A percentile compares a stretch with the other conserved stretches of the same genome.
Evolutionary conservation across 1,284 basidiomycete species (phyloP).

Genomic region (Rhodotorula glutinis): DNA sequence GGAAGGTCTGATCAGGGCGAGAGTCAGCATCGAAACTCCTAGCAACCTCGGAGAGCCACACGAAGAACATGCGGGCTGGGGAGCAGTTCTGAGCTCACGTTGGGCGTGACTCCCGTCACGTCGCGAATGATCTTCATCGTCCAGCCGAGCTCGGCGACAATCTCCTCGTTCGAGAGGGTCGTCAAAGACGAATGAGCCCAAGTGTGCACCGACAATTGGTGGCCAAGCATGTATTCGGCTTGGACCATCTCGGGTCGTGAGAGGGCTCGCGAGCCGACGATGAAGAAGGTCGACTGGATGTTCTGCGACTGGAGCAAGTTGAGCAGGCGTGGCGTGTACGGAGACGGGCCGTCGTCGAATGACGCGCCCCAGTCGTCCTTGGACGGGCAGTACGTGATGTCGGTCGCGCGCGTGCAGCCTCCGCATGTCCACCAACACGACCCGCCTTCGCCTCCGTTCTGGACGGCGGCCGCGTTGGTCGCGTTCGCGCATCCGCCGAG

Average conservation of each 20-base stretch:
- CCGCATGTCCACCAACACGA: constrained; percentile 66
- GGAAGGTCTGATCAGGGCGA: constrained; percentile 12
- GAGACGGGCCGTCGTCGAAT: constrained; percentile 57
- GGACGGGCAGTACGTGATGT: constrained; percentile 45
- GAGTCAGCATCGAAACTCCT: neutral
- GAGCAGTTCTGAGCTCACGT: neutral
- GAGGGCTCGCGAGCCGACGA: constrained; percentile 84
- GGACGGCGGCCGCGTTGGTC: constrained; percentile 59
- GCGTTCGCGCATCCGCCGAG: constrained; percentile 63
- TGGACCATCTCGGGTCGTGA: constrained; percentile 72
- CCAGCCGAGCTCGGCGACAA: constrained; percentile 83
- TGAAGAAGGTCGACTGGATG: constrained; percentile 82
- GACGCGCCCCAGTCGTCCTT: constrained; percentile 49
- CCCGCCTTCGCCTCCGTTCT: constrained; percentile 52
- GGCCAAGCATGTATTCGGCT: constrained; percentile 53
- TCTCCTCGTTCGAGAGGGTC: constrained; percentile 74
- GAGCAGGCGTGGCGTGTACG: constrained; percentile 74
- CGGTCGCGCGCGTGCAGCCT: constrained; percentile 33
- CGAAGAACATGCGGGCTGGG: too few species aligned
- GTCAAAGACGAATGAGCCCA: constrained; percentile 53
- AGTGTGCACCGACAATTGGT: constrained; percentile 41
- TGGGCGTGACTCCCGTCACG: constrained; percentile 35
- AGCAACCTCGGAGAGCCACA: too few species aligned
- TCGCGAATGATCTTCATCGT: constrained; percentile 72
- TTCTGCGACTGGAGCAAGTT: constrained; percentile 64